Conservation (phyloP, 805 yeast genomes). For the Metschnikowia lachancei region DNA sequence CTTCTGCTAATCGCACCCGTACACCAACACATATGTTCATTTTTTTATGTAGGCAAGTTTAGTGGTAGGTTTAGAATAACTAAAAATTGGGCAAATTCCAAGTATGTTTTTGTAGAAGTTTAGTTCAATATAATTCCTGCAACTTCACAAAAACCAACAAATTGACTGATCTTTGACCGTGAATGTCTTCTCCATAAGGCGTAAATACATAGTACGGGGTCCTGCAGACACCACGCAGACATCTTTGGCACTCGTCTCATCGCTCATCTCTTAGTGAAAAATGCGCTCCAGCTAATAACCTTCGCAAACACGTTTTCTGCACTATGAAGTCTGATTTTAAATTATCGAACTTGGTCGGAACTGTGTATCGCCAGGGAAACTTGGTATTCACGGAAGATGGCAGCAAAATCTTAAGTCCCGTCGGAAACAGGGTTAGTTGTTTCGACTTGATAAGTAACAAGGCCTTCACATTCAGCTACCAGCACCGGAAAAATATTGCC, state of each 20-base stretch:
- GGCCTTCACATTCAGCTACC: conserved; percentile 87
- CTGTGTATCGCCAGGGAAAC: conserved; percentile 94
- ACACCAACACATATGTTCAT: background rate
- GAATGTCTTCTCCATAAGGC: no score
- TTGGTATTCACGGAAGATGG: conserved; percentile 85
- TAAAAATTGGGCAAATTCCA: no score
- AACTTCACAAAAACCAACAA: no score
- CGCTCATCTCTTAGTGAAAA: conserved; percentile 19
- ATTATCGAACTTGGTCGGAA: conserved; percentile 87
- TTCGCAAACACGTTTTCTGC: background rate
- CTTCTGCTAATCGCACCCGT: background rate
- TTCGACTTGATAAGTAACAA: conserved; percentile 82
- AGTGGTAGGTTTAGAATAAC: no score
- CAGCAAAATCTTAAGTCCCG: conserved; percentile 78
- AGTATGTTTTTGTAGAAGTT: no score
- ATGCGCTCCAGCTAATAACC: conserved; percentile 3
- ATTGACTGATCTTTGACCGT: no score
- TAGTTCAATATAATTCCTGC: no score
- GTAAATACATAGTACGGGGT: background rate
- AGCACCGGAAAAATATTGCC: conserved; percentile 81
- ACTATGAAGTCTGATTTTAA: conserved; percentile 83
- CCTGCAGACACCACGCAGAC: conserved; percentile 5
- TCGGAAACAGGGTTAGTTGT: conserved; percentile 87
- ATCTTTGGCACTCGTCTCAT: conserved; percentile 8
- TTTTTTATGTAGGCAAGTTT: no score